phyloP scores from a whole-genome alignment of 2,329 filamentous ascomycete genomes.

The Xylariomycetidae sp. region DNA sequence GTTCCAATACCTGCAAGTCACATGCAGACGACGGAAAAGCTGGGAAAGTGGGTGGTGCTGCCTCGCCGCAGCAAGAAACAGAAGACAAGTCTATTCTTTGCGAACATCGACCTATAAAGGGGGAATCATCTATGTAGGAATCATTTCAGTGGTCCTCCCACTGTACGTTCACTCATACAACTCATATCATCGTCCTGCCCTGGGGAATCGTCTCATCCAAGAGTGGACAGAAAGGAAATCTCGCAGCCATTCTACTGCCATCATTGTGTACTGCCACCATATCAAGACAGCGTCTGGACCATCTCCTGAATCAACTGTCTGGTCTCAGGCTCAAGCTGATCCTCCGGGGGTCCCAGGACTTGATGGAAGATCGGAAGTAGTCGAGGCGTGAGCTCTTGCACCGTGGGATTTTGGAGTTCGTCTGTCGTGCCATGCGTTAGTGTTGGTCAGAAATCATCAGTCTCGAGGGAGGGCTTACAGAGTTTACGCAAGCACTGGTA shows the following conservation, averaged over 20 bases:
- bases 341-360: constrained; percentile 64
- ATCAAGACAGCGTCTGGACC: constrained; percentile 33
- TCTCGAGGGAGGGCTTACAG: constrained; percentile 48
- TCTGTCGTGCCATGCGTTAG: too few species aligned
- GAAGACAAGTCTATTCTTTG: too few species aligned
- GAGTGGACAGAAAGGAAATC: too few species aligned
- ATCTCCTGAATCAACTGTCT: constrained; percentile 60
- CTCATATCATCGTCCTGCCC: constrained; percentile 23
- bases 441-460: constrained; percentile 12
- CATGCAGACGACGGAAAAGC: too few species aligned
- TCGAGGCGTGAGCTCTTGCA: constrained; percentile 63
- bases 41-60: too few species aligned
- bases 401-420: constrained; percentile 60
- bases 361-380: constrained; percentile 67
- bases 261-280: too few species aligned
- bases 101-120: constrained; percentile 20
- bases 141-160: constrained; percentile 9
- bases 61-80: too few species aligned
- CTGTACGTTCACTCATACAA: constrained; percentile 23
- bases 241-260: too few species aligned
- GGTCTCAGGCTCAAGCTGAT: constrained; percentile 69
- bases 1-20: too few species aligned
- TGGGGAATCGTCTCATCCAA: too few species aligned
- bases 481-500: constrained; percentile 86
- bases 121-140: constrained; percentile 26